A percentile compares a stretch with the other conserved stretches of the same genome.
These are phyloP conservation scores for Diaporthe citrichinensis DNA, from an alignment of 2,329 filamentous ascomycete species.

Conservation along the genomic window DNA sequence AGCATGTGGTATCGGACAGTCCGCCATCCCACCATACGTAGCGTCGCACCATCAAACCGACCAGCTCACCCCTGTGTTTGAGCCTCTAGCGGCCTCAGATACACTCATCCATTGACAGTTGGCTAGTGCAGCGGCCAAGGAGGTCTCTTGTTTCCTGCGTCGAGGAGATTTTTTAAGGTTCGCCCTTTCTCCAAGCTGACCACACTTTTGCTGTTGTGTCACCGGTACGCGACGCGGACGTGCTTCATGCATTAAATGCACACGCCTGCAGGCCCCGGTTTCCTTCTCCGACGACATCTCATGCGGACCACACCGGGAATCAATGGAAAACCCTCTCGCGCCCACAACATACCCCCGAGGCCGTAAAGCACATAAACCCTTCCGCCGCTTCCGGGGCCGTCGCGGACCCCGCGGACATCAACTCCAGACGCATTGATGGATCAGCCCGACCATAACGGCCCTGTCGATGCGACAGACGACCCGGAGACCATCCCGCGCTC, in stretches of 20 bases:
- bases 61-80: constrained; percentile 38
- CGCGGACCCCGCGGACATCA: background rate
- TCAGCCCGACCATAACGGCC: background rate
- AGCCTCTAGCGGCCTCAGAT: constrained; percentile 29
- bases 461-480: constrained; percentile 8
- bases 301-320: constrained; percentile 13
- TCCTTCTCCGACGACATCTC: constrained; percentile 17
- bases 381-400: constrained; percentile 5
- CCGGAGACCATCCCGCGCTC: constrained; percentile 8
- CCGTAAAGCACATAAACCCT: background rate
- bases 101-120: constrained; percentile 8
- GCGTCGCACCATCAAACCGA: constrained; percentile 38
- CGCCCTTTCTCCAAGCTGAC: background rate
- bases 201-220: background rate
- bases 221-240: constrained; percentile 16
- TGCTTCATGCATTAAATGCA: constrained; percentile 23
- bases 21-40: constrained; percentile 32
- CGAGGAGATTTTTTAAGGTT: constrained; percentile 4
- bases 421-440: constrained; percentile 6
- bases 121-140: constrained; percentile 11
- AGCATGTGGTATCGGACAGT: background rate
- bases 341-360: background rate
- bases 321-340: constrained; percentile 14
- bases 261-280: background rate
- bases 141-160: constrained; percentile 6